Percentiles rank a stretch among this genome's conserved stretches.
These are phyloP conservation scores for Acidiella bohemica DNA, from an alignment of 495 filamentous ascomycete genomes.

Conservation along the genomic window DNA sequence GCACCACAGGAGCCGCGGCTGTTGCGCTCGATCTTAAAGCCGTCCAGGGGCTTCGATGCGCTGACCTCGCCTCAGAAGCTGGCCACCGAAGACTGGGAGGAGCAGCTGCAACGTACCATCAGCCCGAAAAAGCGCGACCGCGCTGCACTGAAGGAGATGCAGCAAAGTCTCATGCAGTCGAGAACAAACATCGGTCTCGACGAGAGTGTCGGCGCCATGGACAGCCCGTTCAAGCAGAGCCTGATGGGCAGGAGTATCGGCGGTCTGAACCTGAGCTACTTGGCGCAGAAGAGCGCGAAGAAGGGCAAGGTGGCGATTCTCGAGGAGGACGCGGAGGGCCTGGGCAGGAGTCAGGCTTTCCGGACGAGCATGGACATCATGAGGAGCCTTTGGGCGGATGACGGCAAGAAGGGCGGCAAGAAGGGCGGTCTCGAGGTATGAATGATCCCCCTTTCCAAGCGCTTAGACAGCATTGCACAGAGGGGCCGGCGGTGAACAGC, in stretches of 20 bases:
- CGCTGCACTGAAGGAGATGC: slow-evolving; percentile 45
- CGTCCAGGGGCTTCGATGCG: slow-evolving; percentile 10
- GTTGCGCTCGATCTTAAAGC: slow-evolving; percentile 37
- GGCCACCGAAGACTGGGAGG: slow-evolving; percentile 57
- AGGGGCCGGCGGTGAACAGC: neutral
- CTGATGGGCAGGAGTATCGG: slow-evolving; percentile 1
- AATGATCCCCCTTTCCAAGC: slow-evolving; percentile 16
- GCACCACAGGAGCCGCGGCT: slow-evolving; percentile 48
- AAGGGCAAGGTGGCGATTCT: slow-evolving; percentile 17
- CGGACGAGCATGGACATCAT: slow-evolving; percentile 76
- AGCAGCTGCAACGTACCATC: slow-evolving; percentile 81
- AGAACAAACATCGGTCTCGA: no score
- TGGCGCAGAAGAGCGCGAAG: slow-evolving; percentile 27
- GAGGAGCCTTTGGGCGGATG: slow-evolving; percentile 70
- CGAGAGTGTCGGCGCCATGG: slow-evolving; percentile 17
- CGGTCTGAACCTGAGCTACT: slow-evolving; percentile 11
- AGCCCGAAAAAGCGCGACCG: slow-evolving; percentile 82
- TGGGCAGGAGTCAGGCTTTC: slow-evolving; percentile 38
- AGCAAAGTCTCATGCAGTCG: slow-evolving; percentile 40
- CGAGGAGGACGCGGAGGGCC: slow-evolving; percentile 29
- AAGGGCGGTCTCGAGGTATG: slow-evolving; percentile 60
- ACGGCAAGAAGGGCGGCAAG: slow-evolving; percentile 35
- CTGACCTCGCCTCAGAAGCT: slow-evolving; percentile 29
- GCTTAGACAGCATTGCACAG: neutral
- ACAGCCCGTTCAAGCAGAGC: slow-evolving; percentile 13